Evolutionary conservation across 2,329 filamentous ascomycete species (phyloP), one percentile per base, ranked within the genome.

Genomic region (Alternaria arbusti): DNA sequence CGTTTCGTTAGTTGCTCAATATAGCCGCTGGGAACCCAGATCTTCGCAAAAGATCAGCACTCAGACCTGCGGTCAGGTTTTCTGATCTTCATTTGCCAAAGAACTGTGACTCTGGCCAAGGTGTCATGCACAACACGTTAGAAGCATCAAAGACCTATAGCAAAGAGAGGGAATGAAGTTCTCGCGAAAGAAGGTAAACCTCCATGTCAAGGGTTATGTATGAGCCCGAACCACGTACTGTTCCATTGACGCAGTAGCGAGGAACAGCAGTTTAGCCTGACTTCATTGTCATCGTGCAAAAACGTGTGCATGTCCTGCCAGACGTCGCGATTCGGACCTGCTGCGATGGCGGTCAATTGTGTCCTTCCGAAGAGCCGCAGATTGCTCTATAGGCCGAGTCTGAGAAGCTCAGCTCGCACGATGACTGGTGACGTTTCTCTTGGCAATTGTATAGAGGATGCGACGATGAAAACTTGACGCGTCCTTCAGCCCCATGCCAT

Each of bases 401-500:
- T 13, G 40, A 40, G 28, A 51, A 43, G 26, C 46, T 57, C 52
- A 22, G 25, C 32, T 43, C 43, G 20, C 45, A 40, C 36, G 32
- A 51, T 61, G 54, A 57, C 36, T 57, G 26, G 49, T 46, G 15
- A 26, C 12, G 36, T 50, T 61, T 51, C n/a, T 61, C 15, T 61
- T 51, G 59, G 59, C 59, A 61, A 45, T 17, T 60, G 44, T 60
- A 30, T 60, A 60, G 58, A 36, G 52, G 51, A 51, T 30, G 44
- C 58, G 22, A 32, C 46, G 25, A 26, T 56, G 17, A 10, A 32
- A 28, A 32, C 25, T 20, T 30, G 17, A 36, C 46, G 44, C 51
- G 23, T 28, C 58, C 30, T 60, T 60, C 58, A 60, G 59, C 59
- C 59, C 45, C n/a, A 61, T 61, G 59, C 59, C 59, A 20, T 40